Base-by-base conservation (phyloP, 352 stramenopile species). In the Phytophthora gonapodyides region DNA sequence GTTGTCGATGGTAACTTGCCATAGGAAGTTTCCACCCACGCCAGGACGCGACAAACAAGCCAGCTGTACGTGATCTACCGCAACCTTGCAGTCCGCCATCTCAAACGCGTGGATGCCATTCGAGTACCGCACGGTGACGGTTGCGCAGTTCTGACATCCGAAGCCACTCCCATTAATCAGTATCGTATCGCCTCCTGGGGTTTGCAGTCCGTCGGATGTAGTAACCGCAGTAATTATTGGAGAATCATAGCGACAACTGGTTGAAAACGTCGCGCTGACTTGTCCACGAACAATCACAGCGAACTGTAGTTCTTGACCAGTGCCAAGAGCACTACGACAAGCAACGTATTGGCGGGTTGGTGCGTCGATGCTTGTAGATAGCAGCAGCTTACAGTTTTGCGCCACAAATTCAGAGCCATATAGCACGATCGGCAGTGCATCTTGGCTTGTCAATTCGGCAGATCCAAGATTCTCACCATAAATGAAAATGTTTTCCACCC, bases 81-180 rank as follows among this genome's bases (percentile, higher is more conserved):
- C 33, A 21, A 88, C 62, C 27, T 80, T 68, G 47, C 79, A 88
- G 38, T 84, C 75, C 1, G 47, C 36, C 1, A 82, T 30, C 42
- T 71, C 52, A n/a, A 82, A 75, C 9, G 55, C 57, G 33, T 87
- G 76, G 6, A 57, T 54, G 9, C 52, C 19, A n/a, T 85, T 88
- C 27, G n/a, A 41, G 52, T 82, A 85, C 62, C 31, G 58, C 13
- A 77, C 74, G 10, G 31, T 44, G 5, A 86, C 35, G 2, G 58
- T 50, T 9, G 73, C 50, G 41, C 69, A 69, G 0, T 73, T 73
- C 40, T 74, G 64, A 10, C 60, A 61, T 21, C 79, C 79, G 54
- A 87, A 87, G 13, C 72, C 72, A 11, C 67, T 70, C 10, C 79
- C 79, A 19, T 73, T 81, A 9, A 88, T 48, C 8, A 75, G 5